Evolutionary conservation across 2,329 filamentous ascomycete genomes (phyloP), one percentile per base, ranked within the genome.

Genomic region (Aspergillus ruber): DNA sequence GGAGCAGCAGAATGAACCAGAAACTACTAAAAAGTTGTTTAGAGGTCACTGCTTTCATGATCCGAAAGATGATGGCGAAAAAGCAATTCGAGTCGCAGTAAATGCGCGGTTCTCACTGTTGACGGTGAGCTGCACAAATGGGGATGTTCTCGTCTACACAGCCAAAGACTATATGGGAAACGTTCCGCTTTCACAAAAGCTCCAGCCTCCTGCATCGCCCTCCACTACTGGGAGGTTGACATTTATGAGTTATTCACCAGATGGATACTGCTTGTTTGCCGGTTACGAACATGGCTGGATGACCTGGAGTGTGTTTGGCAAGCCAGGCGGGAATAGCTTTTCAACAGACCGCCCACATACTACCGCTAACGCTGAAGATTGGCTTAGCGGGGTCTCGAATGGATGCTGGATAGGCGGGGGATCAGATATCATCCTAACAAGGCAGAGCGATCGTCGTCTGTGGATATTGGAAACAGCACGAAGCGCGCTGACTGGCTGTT

Each of bases 261-360:
- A 98, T 66, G 93, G 93, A 15, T 96, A 97, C 66, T 95, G 90
- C 65, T 78, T 98, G 7, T 96, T 98, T 68, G 90, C 86, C 39
- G 93, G 91, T 1, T 97, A 91, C 62, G 85, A 93, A 59, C 83
- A 85, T 49, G 94, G 93, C 0, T 98, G 93, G 93, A 86, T 88
- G 4, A 91, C 84, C 42, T 98, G 91, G 91, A 97, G 91, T 65
- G 93, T 97, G 33, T 98, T 95, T 68, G 93, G 93, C 29, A 96
- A 95, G 67, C 79, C 85, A 2, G 85, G 90, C 12, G 90, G 86
- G 47, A 88, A 83, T 57, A 95, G 88, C 62, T 97, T 97, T 64
- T 77, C 79, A 6, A 77, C 81, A 10, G 87, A 95, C 58, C 73
- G 75, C 21, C 69, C 72, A 2, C 74, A 89, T 33, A 82, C 84